Evolutionary conservation across 257 asterid species (phyloP).

Genomic region (Knoxia roxburghii): DNA sequence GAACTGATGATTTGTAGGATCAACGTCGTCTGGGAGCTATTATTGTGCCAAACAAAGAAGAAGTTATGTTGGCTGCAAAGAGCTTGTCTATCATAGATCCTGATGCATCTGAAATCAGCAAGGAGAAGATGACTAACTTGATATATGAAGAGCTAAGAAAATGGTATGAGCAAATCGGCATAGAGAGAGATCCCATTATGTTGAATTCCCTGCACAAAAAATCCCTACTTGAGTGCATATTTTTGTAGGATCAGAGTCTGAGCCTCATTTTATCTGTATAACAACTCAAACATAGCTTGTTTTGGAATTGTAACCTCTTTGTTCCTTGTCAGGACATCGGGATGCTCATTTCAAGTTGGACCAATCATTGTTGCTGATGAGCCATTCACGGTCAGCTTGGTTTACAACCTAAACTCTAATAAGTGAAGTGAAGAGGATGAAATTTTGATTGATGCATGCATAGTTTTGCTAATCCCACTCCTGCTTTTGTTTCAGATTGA

Average conservation of each 20-base stretch:
- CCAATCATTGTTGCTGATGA: conserved; percentile 67
- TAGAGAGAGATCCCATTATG: too few relatives aligned
- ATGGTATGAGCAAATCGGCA: too few relatives aligned
- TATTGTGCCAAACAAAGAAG: conserved; percentile 79
- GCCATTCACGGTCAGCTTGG: conserved; percentile 64
- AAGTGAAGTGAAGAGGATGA: too few relatives aligned
- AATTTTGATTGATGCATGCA: background rate
- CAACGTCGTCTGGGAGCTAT: conserved; percentile 89
- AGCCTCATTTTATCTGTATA: too few relatives aligned
- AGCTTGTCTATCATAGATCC: conserved; percentile 44
- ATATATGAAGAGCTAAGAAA: conserved; percentile 59
- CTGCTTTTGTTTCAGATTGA: conserved; percentile 54
- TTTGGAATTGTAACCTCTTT: background rate
- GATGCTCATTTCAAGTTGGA: conserved; percentile 80
- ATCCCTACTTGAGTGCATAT: too few relatives aligned
- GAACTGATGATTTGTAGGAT: conserved; percentile 43
- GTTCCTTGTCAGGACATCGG: conserved; percentile 51
- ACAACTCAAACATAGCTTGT: background rate
- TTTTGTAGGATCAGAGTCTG: too few relatives aligned
- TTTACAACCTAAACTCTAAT: background rate
- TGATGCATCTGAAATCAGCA: conserved; percentile 54
- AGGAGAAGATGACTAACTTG: conserved; percentile 43
- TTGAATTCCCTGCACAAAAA: too few relatives aligned
- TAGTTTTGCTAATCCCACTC: conserved; percentile 2
- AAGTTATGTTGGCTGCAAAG: conserved; percentile 55